These are phyloP conservation scores for Hymenotorrendiella dingleyae DNA, from an alignment of 2,329 filamentous ascomycete species.

Conservation along the genomic window DNA sequence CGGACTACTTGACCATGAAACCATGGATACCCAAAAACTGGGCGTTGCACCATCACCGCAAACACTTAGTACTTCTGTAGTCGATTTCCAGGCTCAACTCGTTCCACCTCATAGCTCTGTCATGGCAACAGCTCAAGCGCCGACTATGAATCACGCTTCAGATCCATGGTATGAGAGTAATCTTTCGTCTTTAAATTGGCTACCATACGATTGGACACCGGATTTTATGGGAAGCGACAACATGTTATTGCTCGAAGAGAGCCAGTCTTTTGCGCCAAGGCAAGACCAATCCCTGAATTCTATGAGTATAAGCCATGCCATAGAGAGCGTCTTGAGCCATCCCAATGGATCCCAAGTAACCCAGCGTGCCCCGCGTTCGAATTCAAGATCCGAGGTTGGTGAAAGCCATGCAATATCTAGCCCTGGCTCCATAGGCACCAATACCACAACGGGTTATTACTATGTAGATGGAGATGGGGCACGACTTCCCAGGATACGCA, in stretches of 20 bases:
- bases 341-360: too few species aligned
- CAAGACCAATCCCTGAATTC: too few species aligned
- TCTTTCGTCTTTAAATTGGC: conserved; percentile 24
- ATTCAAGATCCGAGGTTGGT: background rate
- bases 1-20: too few species aligned
- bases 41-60: too few species aligned
- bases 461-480: conserved; percentile 26
- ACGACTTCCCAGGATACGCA: conserved; percentile 20
- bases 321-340: too few species aligned
- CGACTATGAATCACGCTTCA: background rate
- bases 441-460: conserved; percentile 18
- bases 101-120: background rate
- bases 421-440: conserved; percentile 13
- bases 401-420: conserved; percentile 13
- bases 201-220: conserved; percentile 22
- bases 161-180: conserved; percentile 16
- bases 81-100: background rate
- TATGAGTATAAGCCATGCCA: too few species aligned
- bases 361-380: background rate
- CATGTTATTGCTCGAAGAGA: background rate
- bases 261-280: too few species aligned
- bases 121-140: background rate
- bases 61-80: too few species aligned
- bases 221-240: conserved; percentile 12
- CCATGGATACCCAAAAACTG: too few species aligned